Conservation (phyloP, 2,329 filamentous ascomycete species). For the Clonostachys rosea region DNA sequence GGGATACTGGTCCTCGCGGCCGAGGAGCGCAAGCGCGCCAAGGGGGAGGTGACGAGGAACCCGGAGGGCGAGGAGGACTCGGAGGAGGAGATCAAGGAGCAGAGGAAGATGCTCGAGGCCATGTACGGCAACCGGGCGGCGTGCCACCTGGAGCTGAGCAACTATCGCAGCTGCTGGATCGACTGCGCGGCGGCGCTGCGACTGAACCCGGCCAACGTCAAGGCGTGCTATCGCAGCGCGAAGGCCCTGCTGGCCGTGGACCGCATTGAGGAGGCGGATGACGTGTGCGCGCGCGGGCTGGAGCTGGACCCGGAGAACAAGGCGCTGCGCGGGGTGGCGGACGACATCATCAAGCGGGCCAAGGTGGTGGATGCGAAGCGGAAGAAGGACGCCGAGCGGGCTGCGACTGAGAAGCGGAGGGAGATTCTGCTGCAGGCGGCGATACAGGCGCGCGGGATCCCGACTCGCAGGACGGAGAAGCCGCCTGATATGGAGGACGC, state of each 20-base stretch:
- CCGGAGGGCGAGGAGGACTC: slow-evolving; percentile 20
- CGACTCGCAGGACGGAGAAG: slow-evolving; percentile 58
- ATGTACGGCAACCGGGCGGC: slow-evolving; percentile 85
- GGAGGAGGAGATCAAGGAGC: slow-evolving; percentile 54
- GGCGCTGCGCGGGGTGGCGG: slow-evolving; percentile 56
- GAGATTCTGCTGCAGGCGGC: slow-evolving; percentile 60
- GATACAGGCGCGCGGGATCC: slow-evolving; percentile 66
- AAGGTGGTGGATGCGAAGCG: slow-evolving; percentile 49
- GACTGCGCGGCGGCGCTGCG: slow-evolving; percentile 79
- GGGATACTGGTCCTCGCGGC: slow-evolving; percentile 68
- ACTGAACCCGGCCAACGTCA: slow-evolving; percentile 76
- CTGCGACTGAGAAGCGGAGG: slow-evolving; percentile 50
- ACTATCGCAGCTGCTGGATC: slow-evolving; percentile 80
- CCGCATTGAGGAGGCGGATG: slow-evolving; percentile 74
- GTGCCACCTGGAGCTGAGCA: slow-evolving; percentile 82
- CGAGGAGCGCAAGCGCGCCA: slow-evolving; percentile 53
- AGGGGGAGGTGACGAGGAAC: slow-evolving; percentile 23
- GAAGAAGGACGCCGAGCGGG: slow-evolving; percentile 49
- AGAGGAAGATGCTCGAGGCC: slow-evolving; percentile 65
- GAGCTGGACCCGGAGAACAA: slow-evolving; percentile 66
- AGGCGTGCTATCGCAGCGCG: slow-evolving; percentile 85
- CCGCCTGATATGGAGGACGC: slow-evolving; percentile 89
- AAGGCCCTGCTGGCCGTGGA: slow-evolving; percentile 74
- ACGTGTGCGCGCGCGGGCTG: slow-evolving; percentile 72
- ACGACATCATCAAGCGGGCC: slow-evolving; percentile 59